Evolutionary conservation across 1,284 basidiomycete species (phyloP).

Genomic region (Athelia sp.): DNA sequence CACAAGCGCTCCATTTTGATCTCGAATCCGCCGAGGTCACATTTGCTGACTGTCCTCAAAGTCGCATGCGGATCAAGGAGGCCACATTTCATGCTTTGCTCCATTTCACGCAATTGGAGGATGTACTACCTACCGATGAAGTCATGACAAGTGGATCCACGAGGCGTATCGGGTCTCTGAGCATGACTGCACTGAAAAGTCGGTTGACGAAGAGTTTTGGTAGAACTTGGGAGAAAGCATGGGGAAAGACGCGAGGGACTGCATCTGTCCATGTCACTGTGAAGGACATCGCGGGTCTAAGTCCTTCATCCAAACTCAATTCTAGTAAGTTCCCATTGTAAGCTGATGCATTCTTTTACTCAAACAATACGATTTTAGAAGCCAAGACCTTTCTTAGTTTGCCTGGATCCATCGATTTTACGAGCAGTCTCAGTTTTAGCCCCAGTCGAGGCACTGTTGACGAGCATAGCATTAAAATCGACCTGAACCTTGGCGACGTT

Average conservation of each 20-base stretch:
- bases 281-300: conserved; percentile 42
- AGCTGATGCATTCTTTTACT: conserved; percentile 2
- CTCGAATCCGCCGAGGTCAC: conserved; percentile 48
- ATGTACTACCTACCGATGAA: conserved; percentile 20
- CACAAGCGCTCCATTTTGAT: conserved; percentile 63
- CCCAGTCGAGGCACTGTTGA: conserved; percentile 53
- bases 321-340: conserved; percentile 30
- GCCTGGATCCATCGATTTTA: conserved; percentile 40
- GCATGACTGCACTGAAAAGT: conserved; percentile 57
- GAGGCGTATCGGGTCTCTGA: conserved; percentile 27
- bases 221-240: conserved; percentile 62
- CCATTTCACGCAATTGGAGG: conserved; percentile 46
- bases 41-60: conserved; percentile 43
- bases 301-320: conserved; percentile 17
- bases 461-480: conserved; percentile 45
- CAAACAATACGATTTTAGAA: conserved; percentile 7
- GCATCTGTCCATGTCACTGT: conserved; percentile 47
- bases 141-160: conserved; percentile 13
- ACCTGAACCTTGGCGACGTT: conserved; percentile 41
- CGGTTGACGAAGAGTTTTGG: conserved; percentile 53
- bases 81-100: conserved; percentile 52
- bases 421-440: conserved; percentile 49
- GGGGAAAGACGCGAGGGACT: conserved; percentile 55
- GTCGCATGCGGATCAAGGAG: conserved; percentile 42
- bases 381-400: conserved; percentile 35